Percentiles rank a stretch among this genome's conserved stretches.
phyloP scores from a whole-genome alignment of 1,284 basidiomycete genomes.

The Cutaneotrichosporon sp. region DNA sequence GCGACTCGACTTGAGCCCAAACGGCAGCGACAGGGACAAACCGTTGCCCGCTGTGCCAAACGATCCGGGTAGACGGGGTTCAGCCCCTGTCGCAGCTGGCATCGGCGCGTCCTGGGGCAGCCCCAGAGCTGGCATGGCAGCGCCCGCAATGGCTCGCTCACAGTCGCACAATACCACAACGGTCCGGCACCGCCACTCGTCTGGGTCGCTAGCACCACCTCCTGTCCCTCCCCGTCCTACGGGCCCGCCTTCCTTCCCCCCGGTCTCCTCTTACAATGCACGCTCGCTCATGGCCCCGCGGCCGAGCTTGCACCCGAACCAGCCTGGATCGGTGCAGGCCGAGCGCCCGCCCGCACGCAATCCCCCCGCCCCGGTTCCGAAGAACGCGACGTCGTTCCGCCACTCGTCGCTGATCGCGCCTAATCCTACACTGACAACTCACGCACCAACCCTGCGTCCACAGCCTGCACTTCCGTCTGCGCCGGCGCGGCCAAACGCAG shows the following conservation, averaged over 20 bases:
- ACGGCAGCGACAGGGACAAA: neutral
- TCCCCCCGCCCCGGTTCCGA: neutral
- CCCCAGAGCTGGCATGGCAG: too few relatives aligned
- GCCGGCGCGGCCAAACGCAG: neutral
- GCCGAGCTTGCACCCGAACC: neutral
- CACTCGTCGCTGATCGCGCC: neutral
- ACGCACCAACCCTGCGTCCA: neutral
- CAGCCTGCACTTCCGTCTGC: neutral
- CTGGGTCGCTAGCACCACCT: too few relatives aligned
- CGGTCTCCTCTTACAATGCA: neutral
- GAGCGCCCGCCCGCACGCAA: neutral
- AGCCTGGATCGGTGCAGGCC: neutral
- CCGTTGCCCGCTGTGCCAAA: neutral
- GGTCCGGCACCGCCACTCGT: too few relatives aligned
- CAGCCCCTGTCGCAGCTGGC: neutral
- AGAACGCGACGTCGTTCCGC: neutral
- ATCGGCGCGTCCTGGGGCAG: neutral
- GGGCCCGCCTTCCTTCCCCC: neutral
- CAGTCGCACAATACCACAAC: too few relatives aligned
- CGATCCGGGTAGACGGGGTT: neutral
- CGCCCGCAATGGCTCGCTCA: too few relatives aligned
- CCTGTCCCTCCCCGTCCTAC: conserved; percentile 1
- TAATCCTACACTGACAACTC: neutral
- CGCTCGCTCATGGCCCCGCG: neutral
- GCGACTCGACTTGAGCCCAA: too few relatives aligned